phyloP scores from a whole-genome alignment of 169 alveolate species.

The Plasmodium billcollinsi region DNA sequence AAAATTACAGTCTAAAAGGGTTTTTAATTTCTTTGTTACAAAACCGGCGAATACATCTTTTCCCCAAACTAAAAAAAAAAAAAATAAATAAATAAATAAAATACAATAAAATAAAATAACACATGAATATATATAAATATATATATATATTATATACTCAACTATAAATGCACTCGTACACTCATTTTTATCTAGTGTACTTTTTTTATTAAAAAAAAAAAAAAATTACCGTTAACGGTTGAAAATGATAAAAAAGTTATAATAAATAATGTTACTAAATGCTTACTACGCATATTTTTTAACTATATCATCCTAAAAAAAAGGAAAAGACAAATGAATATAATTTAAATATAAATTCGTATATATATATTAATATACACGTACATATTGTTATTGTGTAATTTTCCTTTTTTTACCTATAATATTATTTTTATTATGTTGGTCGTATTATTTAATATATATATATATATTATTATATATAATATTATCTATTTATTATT shows the following conservation, averaged over 20 bases:
- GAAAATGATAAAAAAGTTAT: conserved; percentile 15
- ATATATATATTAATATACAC: conserved; percentile 1
- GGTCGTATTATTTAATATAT: not conserved
- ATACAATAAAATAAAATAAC: not conserved
- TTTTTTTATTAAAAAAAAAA: not conserved
- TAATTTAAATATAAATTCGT: not conserved
- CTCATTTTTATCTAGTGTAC: too few relatives aligned
- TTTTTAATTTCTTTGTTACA: conserved; percentile 29
- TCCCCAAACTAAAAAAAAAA: conserved; percentile 12
- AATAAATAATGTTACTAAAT: conserved; percentile 35
- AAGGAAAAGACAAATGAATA: not conserved
- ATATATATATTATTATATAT: not conserved
- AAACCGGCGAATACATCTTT: conserved; percentile 22
- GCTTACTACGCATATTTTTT: conserved; percentile 48
- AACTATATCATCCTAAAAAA: conserved; percentile 30
- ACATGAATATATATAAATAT: not conserved
- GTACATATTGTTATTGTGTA: not conserved
- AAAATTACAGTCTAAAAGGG: conserved; percentile 42
- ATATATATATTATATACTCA: not conserved
- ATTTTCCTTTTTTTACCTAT: too few relatives aligned
- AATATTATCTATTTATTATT: too few relatives aligned
- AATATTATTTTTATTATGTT: too few relatives aligned
- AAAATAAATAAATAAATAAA: not conserved
- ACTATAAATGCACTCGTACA: not conserved
- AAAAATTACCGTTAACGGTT: conserved; percentile 30